These are phyloP conservation scores for Paraglomus brasilianum DNA, from an alignment of 192 early-diverging fungal species.

Conservation along the genomic window DNA sequence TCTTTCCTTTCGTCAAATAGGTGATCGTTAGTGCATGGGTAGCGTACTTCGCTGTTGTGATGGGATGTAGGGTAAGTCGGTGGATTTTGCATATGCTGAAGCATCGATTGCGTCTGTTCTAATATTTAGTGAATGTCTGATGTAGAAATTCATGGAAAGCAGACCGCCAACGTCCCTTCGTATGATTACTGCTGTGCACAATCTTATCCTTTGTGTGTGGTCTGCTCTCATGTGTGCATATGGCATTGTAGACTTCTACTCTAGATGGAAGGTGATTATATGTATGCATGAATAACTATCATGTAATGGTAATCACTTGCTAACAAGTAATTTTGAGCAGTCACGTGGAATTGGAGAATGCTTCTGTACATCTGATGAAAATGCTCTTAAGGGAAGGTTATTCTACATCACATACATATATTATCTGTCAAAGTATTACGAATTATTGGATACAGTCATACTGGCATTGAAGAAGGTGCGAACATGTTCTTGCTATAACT, in stretches of 20 bases:
- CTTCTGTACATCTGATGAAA: slow-evolving; percentile 42
- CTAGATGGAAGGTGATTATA: slow-evolving; percentile 18
- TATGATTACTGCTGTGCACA: slow-evolving; percentile 25
- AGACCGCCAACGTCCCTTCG: slow-evolving; percentile 19
- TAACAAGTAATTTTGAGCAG: slow-evolving; percentile 23
- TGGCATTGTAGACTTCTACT: slow-evolving; percentile 3
- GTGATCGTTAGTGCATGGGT: slow-evolving; percentile 40
- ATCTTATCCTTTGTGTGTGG: slow-evolving; percentile 35
- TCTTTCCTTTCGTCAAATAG: slow-evolving; percentile 14
- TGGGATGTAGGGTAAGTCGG: slow-evolving; percentile 8
- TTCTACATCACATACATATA: slow-evolving; percentile 47
- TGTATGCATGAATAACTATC: slow-evolving; percentile 1
- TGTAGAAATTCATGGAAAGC: slow-evolving; percentile 8
- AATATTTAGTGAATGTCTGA: slow-evolving; percentile 31
- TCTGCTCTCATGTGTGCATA: slow-evolving; percentile 44
- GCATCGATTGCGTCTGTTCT: neutral
- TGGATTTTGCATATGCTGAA: neutral
- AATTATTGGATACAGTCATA: slow-evolving; percentile 53
- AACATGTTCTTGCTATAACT: neutral
- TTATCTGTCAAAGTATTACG: slow-evolving; percentile 49
- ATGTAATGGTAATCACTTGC: neutral
- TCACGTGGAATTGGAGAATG: slow-evolving; percentile 40
- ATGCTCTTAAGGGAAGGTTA: slow-evolving; percentile 32
- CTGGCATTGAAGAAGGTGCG: slow-evolving; percentile 52
- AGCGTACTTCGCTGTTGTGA: slow-evolving; percentile 41